Evolutionary conservation across 139 green algal species (phyloP), one percentile per base, ranked within the genome.

Genomic region (Deuterostichococcus epilithicus): DNA sequence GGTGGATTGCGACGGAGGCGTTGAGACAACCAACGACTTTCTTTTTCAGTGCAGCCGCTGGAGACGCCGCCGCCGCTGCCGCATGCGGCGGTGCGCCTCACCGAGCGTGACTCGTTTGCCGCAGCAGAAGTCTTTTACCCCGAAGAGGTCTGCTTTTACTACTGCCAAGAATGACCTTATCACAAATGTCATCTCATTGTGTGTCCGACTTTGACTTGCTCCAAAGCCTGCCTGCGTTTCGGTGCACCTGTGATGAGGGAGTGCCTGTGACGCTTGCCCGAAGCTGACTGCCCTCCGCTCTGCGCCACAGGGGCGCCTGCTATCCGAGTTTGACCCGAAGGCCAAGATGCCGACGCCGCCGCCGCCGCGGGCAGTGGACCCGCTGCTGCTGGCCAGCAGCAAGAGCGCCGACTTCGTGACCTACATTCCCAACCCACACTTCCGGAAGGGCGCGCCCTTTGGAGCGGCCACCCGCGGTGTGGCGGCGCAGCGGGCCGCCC

Each of bases 361-460:
- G 60, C 83, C 92, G 0, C 93, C 93, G 1, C 77, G 92, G 1
- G 76, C 87, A 8, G 67, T 96, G 35, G 88, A 93, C 25, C 26
- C 79, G 0, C 35, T 72, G 1, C 72, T 97, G 26, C 79, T 88
- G 22, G 80, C 83, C 52, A 76, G 86, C 15, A 87, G 59, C 34
- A n/a, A 88, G 70, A 80, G 93, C 85, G 84, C 85, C 5, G 93
- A 97, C 79, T 97, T 96, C 76, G 82, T 97, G 36, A 88, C 86
- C 28, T 91, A 97, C 76, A 80, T 95, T 47, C 77, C 82, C 67
- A 98, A 98, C 82, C 92, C 94, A 5, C 70, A 90, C 58, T 92
- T 87, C 76, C 76, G 74, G 60, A 82, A 90, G 6, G 82, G 85
- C 37, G 75, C 79, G 58, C 35, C 84, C 5, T 74, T 73, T 1